Evolutionary conservation across 2,329 filamentous ascomycete genomes (phyloP).

Genomic region (Colletotrichum sp.): DNA sequence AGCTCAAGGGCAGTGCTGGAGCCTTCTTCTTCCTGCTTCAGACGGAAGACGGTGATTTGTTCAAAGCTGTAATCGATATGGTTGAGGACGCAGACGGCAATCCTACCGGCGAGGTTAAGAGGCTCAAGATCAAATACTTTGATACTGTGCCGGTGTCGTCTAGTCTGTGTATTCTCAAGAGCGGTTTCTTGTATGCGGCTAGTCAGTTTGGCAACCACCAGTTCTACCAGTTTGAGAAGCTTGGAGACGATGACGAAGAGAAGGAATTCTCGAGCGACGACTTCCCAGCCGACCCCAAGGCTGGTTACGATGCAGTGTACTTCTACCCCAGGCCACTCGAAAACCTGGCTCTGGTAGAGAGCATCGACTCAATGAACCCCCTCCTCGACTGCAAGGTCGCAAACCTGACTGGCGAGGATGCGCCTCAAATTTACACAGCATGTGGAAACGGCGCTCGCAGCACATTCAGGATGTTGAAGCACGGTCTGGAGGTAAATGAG

Average conservation of each 20-base stretch:
- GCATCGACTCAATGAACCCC: slow-evolving; percentile 87
- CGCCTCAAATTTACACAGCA: slow-evolving; percentile 93
- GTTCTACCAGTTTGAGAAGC: slow-evolving; percentile 96
- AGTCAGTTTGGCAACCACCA: slow-evolving; percentile 92
- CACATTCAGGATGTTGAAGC: slow-evolving; percentile 88
- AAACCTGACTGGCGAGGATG: slow-evolving; percentile 90
- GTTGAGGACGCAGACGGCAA: slow-evolving; percentile 79
- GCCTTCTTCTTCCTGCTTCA: slow-evolving; percentile 98
- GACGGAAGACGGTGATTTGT: slow-evolving; percentile 96
- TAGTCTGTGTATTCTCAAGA: slow-evolving; percentile 90
- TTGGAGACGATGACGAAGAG: slow-evolving; percentile 94
- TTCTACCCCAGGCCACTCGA: slow-evolving; percentile 82
- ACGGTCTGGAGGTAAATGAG: slow-evolving; percentile 91
- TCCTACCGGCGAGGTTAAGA: slow-evolving; percentile 79
- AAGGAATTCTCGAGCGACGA: slow-evolving; percentile 83
- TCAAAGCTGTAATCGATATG: slow-evolving; percentile 96
- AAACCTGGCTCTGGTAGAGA: slow-evolving; percentile 85
- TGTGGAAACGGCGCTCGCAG: slow-evolving; percentile 89
- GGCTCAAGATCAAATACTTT: slow-evolving; percentile 95
- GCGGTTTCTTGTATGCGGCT: slow-evolving; percentile 91
- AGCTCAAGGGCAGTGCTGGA: slow-evolving; percentile 79
- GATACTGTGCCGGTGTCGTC: slow-evolving; percentile 91
- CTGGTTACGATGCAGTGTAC: slow-evolving; percentile 78
- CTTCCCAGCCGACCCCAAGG: slow-evolving; percentile 76
- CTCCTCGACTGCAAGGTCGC: slow-evolving; percentile 90